These are phyloP conservation scores for Penicillium decumbens DNA, from an alignment of 2,329 filamentous ascomycete species.

Conservation along the genomic window DNA sequence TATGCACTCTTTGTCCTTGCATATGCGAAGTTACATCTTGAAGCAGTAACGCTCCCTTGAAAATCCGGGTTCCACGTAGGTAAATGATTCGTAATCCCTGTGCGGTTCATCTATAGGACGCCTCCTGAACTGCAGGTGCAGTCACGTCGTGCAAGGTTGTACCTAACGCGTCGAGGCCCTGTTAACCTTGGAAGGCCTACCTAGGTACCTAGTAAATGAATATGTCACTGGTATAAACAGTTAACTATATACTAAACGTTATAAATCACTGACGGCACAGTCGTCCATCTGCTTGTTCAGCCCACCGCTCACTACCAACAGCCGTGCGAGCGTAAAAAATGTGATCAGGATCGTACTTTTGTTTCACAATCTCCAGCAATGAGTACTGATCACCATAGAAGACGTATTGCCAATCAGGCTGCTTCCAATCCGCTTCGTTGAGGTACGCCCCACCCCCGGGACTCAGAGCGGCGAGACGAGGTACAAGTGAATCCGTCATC, in stretches of 20 bases:
- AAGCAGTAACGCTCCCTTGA: not conserved
- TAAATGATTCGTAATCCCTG: not conserved
- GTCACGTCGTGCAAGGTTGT: too few species aligned
- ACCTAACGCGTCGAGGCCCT: too few species aligned
- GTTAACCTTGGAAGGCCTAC: too few species aligned
- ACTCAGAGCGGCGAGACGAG: slow-evolving; percentile 8
- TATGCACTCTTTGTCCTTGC: too few species aligned
- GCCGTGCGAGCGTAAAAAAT: slow-evolving; percentile 11
- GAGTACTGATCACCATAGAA: slow-evolving; percentile 23
- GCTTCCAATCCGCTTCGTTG: slow-evolving; percentile 23
- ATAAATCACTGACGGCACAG: slow-evolving; percentile 1
- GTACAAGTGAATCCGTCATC: slow-evolving; percentile 11
- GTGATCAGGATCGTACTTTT: slow-evolving; percentile 12
- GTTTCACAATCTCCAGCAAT: slow-evolving; percentile 3
- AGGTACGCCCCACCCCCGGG: slow-evolving; percentile 20
- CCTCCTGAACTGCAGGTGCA: not conserved
- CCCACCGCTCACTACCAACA: slow-evolving; percentile 12
- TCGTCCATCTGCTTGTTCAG: slow-evolving; percentile 1
- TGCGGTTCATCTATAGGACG: not conserved
- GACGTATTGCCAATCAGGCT: slow-evolving; percentile 17
- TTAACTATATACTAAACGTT: too few species aligned
- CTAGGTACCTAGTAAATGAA: not conserved
- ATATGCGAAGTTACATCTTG: too few species aligned
- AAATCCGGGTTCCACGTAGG: not conserved
- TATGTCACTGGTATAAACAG: too few species aligned